phyloP scores from a whole-genome alignment of 169 alveolate genomes.

The Neospora caninum region DNA sequence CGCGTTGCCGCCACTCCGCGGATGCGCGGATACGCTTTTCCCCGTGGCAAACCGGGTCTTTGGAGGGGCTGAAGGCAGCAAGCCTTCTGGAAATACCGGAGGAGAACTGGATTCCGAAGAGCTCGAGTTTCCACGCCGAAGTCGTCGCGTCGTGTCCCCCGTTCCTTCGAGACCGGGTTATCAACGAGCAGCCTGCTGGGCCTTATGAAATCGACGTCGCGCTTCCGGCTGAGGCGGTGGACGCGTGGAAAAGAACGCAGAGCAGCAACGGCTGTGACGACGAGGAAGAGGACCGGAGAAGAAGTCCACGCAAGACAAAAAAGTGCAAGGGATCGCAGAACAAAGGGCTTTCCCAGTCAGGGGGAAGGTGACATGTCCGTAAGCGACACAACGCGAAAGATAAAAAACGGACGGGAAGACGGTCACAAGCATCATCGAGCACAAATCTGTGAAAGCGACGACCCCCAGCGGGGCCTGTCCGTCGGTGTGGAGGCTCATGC shows the following conservation, averaged over 20 bases:
- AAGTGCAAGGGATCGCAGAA: background rate
- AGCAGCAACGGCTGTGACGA: background rate
- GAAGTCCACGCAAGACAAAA: background rate
- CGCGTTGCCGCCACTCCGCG: background rate
- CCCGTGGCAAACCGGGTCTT: constrained; percentile 35
- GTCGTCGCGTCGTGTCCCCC: constrained; percentile 16
- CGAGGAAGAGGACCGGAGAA: background rate
- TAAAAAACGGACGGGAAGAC: no score
- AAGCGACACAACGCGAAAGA: no score
- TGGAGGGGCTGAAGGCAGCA: constrained; percentile 10
- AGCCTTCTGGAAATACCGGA: background rate
- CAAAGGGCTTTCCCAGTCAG: background rate
- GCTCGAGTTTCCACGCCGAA: constrained; percentile 19
- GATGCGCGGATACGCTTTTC: background rate
- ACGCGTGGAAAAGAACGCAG: background rate
- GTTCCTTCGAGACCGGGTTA: background rate
- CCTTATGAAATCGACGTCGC: constrained; percentile 10
- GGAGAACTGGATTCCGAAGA: constrained; percentile 12
- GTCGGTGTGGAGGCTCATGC: no score
- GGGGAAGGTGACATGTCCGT: background rate
- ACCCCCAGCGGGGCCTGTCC: no score
- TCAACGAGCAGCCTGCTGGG: constrained; percentile 32
- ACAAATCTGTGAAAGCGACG: no score
- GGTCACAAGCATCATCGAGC: no score
- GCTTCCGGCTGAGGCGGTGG: background rate